Evolutionary conservation across 2,329 filamentous ascomycete species (phyloP).

Genomic region (Penicillium brasilianum): DNA sequence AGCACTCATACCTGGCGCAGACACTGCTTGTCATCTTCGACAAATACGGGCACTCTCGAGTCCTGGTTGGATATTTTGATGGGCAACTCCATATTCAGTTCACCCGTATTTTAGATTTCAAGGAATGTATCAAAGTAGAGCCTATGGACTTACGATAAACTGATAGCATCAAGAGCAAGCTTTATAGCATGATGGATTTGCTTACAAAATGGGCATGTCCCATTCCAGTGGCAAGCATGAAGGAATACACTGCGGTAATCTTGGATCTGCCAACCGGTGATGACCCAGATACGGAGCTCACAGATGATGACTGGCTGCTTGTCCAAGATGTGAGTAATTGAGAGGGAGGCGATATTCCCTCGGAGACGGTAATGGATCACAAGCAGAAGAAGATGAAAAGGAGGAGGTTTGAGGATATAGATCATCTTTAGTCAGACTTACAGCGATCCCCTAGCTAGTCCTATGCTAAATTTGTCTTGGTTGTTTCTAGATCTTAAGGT

Average conservation of each 20-base stretch:
- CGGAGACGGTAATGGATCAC: not conserved
- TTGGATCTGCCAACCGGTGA: not conserved
- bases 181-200: not conserved
- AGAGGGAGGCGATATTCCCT: not conserved
- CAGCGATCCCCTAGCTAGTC: not conserved
- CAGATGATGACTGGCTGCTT: not conserved
- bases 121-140: slow-evolving; percentile 1
- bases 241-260: not conserved
- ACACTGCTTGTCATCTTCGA: not conserved
- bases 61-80: not conserved
- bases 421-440: not conserved
- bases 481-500: too few relatives aligned
- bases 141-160: not conserved
- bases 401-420: not conserved
- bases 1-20: not conserved
- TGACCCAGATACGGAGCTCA: not conserved
- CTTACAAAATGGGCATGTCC: not conserved
- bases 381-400: not conserved
- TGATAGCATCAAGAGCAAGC: not conserved
- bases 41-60: not conserved
- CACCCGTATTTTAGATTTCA: not conserved
- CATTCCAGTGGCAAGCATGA: not conserved
- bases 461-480: too few relatives aligned
- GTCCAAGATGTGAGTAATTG: not conserved
- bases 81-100: not conserved